phyloP scores from a whole-genome alignment of 208 protist genomes.

The Crithidia bombi region DNA sequence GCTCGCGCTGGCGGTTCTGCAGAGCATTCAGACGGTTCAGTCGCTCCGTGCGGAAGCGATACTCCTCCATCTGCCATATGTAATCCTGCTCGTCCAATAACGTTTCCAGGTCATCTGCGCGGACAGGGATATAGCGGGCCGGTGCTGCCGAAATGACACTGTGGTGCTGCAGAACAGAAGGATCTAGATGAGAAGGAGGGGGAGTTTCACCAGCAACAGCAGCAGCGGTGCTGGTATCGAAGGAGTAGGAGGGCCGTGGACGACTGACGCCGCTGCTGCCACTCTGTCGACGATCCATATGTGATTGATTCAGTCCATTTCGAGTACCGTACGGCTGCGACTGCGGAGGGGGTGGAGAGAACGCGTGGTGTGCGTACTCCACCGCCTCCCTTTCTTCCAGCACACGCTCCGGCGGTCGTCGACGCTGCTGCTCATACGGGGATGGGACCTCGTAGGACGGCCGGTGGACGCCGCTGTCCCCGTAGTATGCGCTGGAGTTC shows the following conservation, averaged over 20 bases:
- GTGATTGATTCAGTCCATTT: slow-evolving; percentile 9
- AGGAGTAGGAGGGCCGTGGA: neutral
- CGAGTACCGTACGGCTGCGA: neutral
- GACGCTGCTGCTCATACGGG: slow-evolving; percentile 6
- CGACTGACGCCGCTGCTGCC: slow-evolving; percentile 8
- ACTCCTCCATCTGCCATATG: slow-evolving; percentile 69
- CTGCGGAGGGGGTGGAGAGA: neutral
- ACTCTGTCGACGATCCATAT: neutral
- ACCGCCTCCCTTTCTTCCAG: too few relatives aligned
- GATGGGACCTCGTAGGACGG: slow-evolving; percentile 24
- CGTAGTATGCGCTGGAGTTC: neutral
- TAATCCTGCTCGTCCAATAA: slow-evolving; percentile 53
- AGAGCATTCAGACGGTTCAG: slow-evolving; percentile 33
- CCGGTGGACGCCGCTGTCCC: neutral
- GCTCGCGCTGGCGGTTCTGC: slow-evolving; percentile 34
- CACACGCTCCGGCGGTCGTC: neutral
- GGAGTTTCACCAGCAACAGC: too few relatives aligned
- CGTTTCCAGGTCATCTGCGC: slow-evolving; percentile 42
- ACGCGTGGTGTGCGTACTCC: too few relatives aligned
- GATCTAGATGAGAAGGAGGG: neutral
- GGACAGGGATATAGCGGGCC: slow-evolving; percentile 9
- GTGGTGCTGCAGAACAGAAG: neutral
- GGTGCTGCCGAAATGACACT: neutral
- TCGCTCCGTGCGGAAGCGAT: slow-evolving; percentile 69
- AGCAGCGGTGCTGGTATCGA: too few relatives aligned